Percentiles rank a stretch among this genome's conserved stretches.
Conservation (phyloP, 768 basidiomycete species). For the Sarcodon sp. region DNA sequence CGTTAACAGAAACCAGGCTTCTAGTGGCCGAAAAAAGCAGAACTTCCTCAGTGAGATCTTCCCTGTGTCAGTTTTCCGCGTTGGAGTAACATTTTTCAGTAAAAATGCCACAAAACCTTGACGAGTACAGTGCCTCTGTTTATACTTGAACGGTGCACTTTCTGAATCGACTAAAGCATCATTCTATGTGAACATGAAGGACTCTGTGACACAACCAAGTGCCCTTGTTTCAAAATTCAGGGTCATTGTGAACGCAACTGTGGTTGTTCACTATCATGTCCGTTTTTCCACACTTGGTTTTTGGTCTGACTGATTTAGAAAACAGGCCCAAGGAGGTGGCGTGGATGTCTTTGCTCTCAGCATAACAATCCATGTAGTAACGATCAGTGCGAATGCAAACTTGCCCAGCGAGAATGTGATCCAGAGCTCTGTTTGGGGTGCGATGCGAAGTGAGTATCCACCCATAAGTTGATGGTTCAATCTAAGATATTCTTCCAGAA, state of each 20-base stretch:
- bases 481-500: not conserved
- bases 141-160: too few relatives aligned
- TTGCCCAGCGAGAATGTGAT: conserved; percentile 48
- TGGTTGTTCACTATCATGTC: conserved; percentile 38
- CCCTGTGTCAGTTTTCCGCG: too few relatives aligned
- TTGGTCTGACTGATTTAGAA: not conserved
- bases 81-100: too few relatives aligned
- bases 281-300: conserved; percentile 6
- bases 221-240: conserved; percentile 35
- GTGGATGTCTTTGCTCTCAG: conserved; percentile 39
- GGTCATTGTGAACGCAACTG: conserved; percentile 46
- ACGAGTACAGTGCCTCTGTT: too few relatives aligned
- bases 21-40: too few relatives aligned
- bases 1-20: too few relatives aligned
- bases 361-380: conserved; percentile 16
- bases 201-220: conserved; percentile 32
- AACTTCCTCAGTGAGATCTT: too few relatives aligned
- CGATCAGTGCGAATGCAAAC: conserved; percentile 37
- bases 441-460: conserved; percentile 27
- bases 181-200: conserved; percentile 45
- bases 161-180: conserved; percentile 17
- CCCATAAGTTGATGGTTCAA: not conserved
- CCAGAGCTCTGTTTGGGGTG: conserved; percentile 48
- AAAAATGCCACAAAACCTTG: too few relatives aligned
- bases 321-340: conserved; percentile 40